phyloP scores from a whole-genome alignment of 139 green algal genomes.

The Monoraphidium neglectum region DNA sequence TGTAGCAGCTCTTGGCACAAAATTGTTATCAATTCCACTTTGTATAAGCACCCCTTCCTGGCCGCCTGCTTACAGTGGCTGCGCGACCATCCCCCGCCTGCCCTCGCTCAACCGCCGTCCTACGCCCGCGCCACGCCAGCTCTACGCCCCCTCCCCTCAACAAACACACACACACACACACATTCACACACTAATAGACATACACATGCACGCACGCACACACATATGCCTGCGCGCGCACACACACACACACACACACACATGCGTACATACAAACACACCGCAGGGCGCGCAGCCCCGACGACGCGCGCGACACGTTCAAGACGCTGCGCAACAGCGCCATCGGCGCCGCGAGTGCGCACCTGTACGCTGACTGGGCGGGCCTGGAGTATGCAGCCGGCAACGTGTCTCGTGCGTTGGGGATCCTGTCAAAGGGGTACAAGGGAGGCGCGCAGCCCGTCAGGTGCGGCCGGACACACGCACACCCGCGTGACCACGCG shows the following conservation, averaged over 20 bases:
- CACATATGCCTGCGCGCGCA: neutral
- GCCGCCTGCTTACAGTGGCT: no score
- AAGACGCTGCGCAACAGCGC: conserved; percentile 83
- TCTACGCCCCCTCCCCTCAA: no score
- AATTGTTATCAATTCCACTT: no score
- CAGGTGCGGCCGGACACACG: conserved; percentile 24
- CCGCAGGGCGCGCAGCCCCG: conserved; percentile 27
- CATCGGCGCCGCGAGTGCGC: conserved; percentile 55
- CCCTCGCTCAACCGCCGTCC: no score
- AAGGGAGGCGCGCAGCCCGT: conserved; percentile 55
- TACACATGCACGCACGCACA: neutral
- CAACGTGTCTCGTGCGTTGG: conserved; percentile 56
- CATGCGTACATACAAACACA: neutral
- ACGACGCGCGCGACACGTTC: conserved; percentile 87
- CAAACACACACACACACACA: no score
- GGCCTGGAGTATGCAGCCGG: conserved; percentile 64
- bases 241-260: neutral
- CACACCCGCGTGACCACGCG: no score
- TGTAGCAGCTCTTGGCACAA: no score
- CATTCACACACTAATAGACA: neutral
- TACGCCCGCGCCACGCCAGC: no score
- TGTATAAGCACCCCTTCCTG: no score
- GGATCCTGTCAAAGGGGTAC: conserved; percentile 64
- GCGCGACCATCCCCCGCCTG: no score
- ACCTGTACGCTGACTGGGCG: conserved; percentile 82